Base-by-base conservation (phyloP, 108 stramenopile genomes). In the Discostella stelligeroides region DNA sequence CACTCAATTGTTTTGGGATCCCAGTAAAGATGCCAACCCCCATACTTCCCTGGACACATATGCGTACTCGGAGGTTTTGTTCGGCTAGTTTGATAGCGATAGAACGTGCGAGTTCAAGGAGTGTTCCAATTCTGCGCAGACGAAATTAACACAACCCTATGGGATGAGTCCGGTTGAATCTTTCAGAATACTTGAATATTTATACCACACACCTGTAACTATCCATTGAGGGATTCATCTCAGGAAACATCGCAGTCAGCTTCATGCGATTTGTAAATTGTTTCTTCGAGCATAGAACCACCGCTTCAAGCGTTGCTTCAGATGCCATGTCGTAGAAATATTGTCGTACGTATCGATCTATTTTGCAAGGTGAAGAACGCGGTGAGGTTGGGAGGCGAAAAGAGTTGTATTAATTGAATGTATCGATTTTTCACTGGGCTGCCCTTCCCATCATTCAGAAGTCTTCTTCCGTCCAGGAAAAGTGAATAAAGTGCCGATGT, bases 1-100 rank as follows among this genome's bases (percentile, higher is more conserved):
- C 92, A 76, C 72, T 89, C 42, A 94, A 43, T 59, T 89, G 88
- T 54, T 94, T 94, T 27, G 92, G 92, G 5, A 86, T 63, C 9
- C 84, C 92, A 1, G 92, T 94, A 59, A 94, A 94, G 43, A 94
- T 94, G 14, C 91, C 91, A 14, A 93, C 92, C 8, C 92, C 92
- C 92, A 93, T 93, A 24, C 72, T 71, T 7, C 88, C 88, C 50
- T 94, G 92, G 1, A 94, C 90, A 55, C 92, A 91, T 3, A 94
- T 77, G 15, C 90, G 79, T 8, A 94, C 90, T 25, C 92, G 86
- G 9, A 94, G 67, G 64, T 94, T 91, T 80, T 94, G 86, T 42
- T 91, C 90, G 0, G 84, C 87, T 34, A 94, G 66, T 45, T 63
- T 72, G 51, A 94, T 88, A 3, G 89, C 80, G 49, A 94, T 86